These are phyloP conservation scores for Eutypella sp. DNA, from an alignment of 2,329 filamentous ascomycete species.

Conservation along the genomic window DNA sequence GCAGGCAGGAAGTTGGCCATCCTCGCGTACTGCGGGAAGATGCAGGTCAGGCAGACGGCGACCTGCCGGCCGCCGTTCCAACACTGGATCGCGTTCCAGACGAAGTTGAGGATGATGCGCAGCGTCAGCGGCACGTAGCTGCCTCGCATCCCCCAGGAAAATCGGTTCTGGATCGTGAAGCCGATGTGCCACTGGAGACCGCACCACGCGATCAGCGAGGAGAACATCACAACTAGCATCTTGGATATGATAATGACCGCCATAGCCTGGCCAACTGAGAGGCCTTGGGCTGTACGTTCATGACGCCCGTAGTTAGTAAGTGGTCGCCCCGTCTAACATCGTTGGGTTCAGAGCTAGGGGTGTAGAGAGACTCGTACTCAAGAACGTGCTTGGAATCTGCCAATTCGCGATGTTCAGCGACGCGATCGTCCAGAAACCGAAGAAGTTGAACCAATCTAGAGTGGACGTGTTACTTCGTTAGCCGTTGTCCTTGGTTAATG, in stretches of 20 bases:
- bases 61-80: constrained; percentile 31
- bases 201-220: constrained; percentile 40
- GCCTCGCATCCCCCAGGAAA: constrained; percentile 43
- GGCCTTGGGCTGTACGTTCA: constrained; percentile 31
- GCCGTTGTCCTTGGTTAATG: no score
- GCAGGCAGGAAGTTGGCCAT: constrained; percentile 41
- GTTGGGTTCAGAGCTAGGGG: neutral
- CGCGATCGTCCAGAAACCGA: constrained; percentile 36
- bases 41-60: constrained; percentile 37
- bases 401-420: constrained; percentile 38
- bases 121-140: constrained; percentile 44
- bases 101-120: constrained; percentile 44
- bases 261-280: constrained; percentile 44
- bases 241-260: constrained; percentile 40
- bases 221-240: constrained; percentile 36
- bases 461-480: neutral
- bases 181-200: constrained; percentile 47
- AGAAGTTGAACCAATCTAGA: constrained; percentile 37
- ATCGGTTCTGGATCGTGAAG: constrained; percentile 45
- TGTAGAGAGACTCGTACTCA: constrained; percentile 29
- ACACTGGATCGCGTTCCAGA: constrained; percentile 44
- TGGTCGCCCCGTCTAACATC: neutral
- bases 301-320: neutral
- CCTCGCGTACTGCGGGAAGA: constrained; percentile 39
- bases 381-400: constrained; percentile 42